phyloP scores from a whole-genome alignment of 345 rosid genomes.

The Aegle marmelos region DNA sequence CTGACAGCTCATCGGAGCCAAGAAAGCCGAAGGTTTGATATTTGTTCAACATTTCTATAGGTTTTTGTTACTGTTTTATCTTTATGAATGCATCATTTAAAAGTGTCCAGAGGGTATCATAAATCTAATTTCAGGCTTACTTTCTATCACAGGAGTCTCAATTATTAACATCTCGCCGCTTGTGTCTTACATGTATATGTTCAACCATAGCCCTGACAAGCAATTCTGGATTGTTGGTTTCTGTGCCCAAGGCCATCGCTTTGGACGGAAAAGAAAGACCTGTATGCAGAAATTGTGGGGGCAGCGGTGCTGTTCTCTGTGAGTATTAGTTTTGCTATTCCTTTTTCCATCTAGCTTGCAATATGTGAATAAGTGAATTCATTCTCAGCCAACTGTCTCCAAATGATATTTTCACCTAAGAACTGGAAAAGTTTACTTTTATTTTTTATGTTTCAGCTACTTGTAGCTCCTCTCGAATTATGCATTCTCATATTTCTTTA shows the following conservation, averaged over 20 bases:
- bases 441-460: background rate
- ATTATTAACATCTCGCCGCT: conserved; percentile 50
- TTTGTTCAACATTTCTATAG: background rate
- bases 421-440: background rate
- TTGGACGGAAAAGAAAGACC: conserved; percentile 59
- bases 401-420: background rate
- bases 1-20: conserved; percentile 20
- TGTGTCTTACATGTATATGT: conserved; percentile 71
- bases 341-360: background rate
- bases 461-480: background rate
- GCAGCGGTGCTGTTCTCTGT: conserved; percentile 88
- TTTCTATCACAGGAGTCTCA: conserved; percentile 39
- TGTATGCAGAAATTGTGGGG: conserved; percentile 75
- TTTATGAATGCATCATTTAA: background rate
- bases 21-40: conserved; percentile 25
- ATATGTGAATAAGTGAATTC: background rate
- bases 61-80: background rate
- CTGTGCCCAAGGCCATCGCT: conserved; percentile 42
- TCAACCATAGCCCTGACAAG: conserved; percentile 52
- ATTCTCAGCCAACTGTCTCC: background rate
- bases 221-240: conserved; percentile 36
- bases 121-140: background rate
- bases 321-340: conserved; percentile 25
- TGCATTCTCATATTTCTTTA: background rate
- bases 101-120: background rate